Evolutionary conservation across 169 alveolate genomes (phyloP), one percentile per base, ranked within the genome.

Genomic region (Cardiosporidium cionae): DNA sequence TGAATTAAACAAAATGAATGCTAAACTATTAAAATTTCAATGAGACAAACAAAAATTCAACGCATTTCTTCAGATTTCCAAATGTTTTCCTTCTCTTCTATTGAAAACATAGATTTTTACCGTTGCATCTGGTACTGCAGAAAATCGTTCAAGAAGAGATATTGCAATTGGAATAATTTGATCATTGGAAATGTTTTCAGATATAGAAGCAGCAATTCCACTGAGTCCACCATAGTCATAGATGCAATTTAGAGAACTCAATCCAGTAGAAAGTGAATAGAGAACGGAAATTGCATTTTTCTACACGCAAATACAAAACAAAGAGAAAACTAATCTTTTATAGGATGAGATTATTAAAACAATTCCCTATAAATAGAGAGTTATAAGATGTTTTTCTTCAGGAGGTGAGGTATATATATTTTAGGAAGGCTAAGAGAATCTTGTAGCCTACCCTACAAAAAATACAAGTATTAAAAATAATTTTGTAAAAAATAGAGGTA

Each of bases 201-300:
- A 35, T 31, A 92, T 80, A 2, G 95, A 87, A 32, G 84, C 82
- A 29, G 92, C 86, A 33, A 92, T 86, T 22, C 96, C 96, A 34
- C 82, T 86, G 7, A 92, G 79, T 32, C 96, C 96, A 16, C 95
- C 96, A 74, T 90, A 92, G 78, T 92, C 95, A 70, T 84, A 77
- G n/a, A 92, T 88, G 32, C 86, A 82, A 16, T 84, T 84, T 16
- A 92, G 80, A 25, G 90, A 80, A 54, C 84, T 83, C 44, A 91
- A 85, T 31, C 81, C 82, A n/a, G 91, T 88, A 0, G 94, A 88
- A 68, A 90, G 72, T 44, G 91, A 86, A 79, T 89, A 89, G 53
- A 90, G 91, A 3, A 91, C 86, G 9, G 86, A 84, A 52, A 92
- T 75, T 44, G 90, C 87, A 79, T 88, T 88, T 33, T 85, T 72